phyloP scores from a whole-genome alignment of 768 basidiomycete genomes.

The Hortiboletus flavorubellus region DNA sequence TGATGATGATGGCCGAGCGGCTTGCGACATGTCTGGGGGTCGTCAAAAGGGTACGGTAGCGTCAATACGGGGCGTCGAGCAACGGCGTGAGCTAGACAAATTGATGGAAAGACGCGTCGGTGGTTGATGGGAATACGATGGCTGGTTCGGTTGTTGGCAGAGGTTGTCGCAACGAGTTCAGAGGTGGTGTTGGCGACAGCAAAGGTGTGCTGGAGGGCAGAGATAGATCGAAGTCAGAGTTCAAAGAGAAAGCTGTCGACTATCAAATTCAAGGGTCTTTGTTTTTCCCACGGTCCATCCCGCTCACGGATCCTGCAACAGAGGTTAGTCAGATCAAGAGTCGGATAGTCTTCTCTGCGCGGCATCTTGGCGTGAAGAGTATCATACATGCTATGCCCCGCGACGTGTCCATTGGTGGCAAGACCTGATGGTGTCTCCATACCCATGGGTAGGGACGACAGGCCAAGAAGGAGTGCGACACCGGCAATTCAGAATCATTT shows the following conservation, averaged over 20 bases:
- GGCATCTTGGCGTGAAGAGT: neutral
- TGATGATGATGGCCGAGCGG: slow-evolving; percentile 31
- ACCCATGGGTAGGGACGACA: neutral
- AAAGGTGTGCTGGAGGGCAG: slow-evolving; percentile 12
- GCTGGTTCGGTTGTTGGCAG: slow-evolving; percentile 11
- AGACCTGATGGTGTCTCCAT: too few relatives aligned
- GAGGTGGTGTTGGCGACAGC: slow-evolving; percentile 11
- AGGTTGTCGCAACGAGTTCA: slow-evolving; percentile 12
- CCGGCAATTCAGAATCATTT: neutral
- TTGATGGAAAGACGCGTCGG: slow-evolving; percentile 24
- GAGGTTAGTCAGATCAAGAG: too few relatives aligned
- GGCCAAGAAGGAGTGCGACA: neutral
- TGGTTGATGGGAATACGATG: slow-evolving; percentile 16
- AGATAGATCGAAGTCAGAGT: slow-evolving; percentile 31
- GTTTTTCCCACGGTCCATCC: slow-evolving; percentile 26
- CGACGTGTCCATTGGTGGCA: too few relatives aligned
- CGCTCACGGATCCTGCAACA: neutral
- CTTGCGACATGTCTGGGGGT: slow-evolving; percentile 30
- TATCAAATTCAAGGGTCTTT: slow-evolving; percentile 26
- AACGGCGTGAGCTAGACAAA: slow-evolving; percentile 12
- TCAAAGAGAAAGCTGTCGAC: slow-evolving; percentile 22
- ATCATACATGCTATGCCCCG: too few relatives aligned
- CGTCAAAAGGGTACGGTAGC: slow-evolving; percentile 7
- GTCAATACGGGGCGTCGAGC: slow-evolving; percentile 14
- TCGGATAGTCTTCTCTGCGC: neutral